Conservation (phyloP, 2,329 filamentous ascomycete genomes). For the Sclerotinia glacialis region DNA sequence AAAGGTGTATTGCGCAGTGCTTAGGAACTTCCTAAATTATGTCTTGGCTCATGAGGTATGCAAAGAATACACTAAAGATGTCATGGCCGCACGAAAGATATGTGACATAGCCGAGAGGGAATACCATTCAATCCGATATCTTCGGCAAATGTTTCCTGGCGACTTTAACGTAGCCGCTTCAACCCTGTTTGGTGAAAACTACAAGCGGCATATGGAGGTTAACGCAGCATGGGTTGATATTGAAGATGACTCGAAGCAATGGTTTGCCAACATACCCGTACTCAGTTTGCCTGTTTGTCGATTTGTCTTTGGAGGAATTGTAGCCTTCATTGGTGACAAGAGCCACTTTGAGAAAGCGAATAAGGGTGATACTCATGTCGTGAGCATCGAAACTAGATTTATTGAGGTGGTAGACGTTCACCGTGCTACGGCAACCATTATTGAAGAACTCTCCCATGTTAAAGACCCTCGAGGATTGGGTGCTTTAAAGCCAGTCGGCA, state of each 20-base stretch:
- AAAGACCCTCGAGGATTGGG: slow-evolving; percentile 39
- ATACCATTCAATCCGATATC: slow-evolving; percentile 55
- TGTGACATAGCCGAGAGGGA: slow-evolving; percentile 68
- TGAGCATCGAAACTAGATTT: slow-evolving; percentile 50
- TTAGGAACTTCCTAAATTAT: slow-evolving; percentile 88
- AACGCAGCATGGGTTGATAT: slow-evolving; percentile 26
- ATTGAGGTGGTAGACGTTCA: slow-evolving; percentile 60
- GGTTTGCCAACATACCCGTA: slow-evolving; percentile 23
- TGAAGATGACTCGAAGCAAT: slow-evolving; percentile 32
- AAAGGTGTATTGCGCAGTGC: slow-evolving; percentile 60
- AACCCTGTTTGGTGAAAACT: slow-evolving; percentile 59
- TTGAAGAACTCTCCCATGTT: slow-evolving; percentile 47
- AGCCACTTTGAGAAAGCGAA: slow-evolving; percentile 39
- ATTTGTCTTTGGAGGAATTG: slow-evolving; percentile 45
- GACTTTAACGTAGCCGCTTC: slow-evolving; percentile 76
- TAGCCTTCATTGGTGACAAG: slow-evolving; percentile 43
- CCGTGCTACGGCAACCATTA: slow-evolving; percentile 44
- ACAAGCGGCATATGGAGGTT: slow-evolving; percentile 25
- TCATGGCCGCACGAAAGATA: slow-evolving; percentile 62
- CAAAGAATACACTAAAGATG: slow-evolving; percentile 69
- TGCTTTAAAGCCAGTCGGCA: slow-evolving; percentile 46
- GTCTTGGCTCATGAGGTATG: slow-evolving; percentile 82
- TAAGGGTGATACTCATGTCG: slow-evolving; percentile 42
- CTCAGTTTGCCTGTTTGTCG: slow-evolving; percentile 43
- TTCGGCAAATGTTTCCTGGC: slow-evolving; percentile 62